Conservation (phyloP, 148 eudicot genomes). For the Linanthus parryae region DNA sequence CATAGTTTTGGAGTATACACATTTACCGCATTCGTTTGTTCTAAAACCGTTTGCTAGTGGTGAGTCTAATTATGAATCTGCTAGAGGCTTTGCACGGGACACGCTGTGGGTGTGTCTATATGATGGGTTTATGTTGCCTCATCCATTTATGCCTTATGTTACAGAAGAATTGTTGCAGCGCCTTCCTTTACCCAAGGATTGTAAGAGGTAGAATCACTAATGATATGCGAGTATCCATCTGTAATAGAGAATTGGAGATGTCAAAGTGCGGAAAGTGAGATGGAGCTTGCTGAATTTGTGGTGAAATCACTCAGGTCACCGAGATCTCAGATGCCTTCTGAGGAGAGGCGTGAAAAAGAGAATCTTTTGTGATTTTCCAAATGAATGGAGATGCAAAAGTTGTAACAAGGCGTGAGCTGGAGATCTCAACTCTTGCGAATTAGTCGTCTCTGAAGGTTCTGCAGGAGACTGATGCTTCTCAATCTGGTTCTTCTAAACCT, state of each 20-base stretch:
- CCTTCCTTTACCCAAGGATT: slow-evolving; percentile 62
- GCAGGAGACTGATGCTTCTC: slow-evolving; percentile 42
- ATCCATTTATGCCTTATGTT: slow-evolving; percentile 93
- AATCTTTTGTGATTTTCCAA: slow-evolving; percentile 17
- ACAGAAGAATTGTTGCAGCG: slow-evolving; percentile 98
- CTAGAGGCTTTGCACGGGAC: slow-evolving; percentile 59
- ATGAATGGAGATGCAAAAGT: slow-evolving; percentile 28
- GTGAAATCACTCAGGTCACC: slow-evolving; percentile 76
- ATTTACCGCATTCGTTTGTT: too few species aligned
- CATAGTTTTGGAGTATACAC: too few species aligned
- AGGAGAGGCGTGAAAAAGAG: slow-evolving; percentile 74
- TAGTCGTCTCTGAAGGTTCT: slow-evolving; percentile 59
- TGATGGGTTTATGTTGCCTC: slow-evolving; percentile 75
- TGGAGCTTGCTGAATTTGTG: slow-evolving; percentile 64
- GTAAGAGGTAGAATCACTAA: slow-evolving; percentile 65
- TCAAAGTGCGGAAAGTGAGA: slow-evolving; percentile 55
- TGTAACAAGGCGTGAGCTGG: slow-evolving; percentile 29
- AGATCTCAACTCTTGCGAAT: slow-evolving; percentile 55
- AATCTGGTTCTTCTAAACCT: slow-evolving; percentile 36
- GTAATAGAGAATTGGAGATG: slow-evolving; percentile 67
- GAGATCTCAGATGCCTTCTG: slow-evolving; percentile 70
- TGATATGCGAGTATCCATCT: slow-evolving; percentile 75
- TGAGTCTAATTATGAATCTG: slow-evolving; percentile 40
- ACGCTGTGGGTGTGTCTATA: slow-evolving; percentile 87
- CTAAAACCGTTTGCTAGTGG: slow-evolving; percentile 43